phyloP scores from a whole-genome alignment of 2,329 filamentous ascomycete species.

The Hirsutella minnesotensis region DNA sequence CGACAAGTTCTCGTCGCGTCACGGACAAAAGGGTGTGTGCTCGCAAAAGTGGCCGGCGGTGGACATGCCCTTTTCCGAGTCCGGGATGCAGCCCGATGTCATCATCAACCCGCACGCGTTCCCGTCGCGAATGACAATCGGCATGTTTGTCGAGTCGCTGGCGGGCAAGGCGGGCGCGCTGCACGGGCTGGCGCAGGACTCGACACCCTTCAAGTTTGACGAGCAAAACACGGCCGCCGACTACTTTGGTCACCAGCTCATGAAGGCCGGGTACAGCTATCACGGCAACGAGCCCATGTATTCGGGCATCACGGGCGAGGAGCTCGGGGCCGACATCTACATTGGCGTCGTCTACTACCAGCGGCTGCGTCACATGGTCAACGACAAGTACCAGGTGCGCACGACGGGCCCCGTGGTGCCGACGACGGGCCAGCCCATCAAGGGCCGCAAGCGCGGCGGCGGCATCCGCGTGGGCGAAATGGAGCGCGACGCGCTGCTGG shows the following conservation, averaged over 20 bases:
- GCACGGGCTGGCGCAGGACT: conserved; percentile 92
- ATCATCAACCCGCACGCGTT: conserved; percentile 99
- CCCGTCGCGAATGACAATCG: conserved; percentile 98
- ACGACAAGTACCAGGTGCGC: conserved; percentile 97
- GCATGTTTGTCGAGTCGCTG: conserved; percentile 96
- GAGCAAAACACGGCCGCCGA: conserved; percentile 86
- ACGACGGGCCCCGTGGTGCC: conserved; percentile 88
- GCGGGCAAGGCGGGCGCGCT: conserved; percentile 90
- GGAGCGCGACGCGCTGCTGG: conserved; percentile 91
- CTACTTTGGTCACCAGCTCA: conserved; percentile 91
- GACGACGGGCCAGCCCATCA: conserved; percentile 90
- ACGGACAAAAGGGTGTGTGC: conserved; percentile 94
- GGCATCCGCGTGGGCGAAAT: conserved; percentile 99
- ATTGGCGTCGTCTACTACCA: conserved; percentile 98
- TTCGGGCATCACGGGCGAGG: conserved; percentile 88
- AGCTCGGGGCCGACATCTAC: conserved; percentile 91
- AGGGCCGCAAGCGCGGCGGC: conserved; percentile 89
- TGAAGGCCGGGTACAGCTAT: conserved; percentile 94
- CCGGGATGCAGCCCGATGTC: conserved; percentile 89
- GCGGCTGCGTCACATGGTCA: conserved; percentile 96
- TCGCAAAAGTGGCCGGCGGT: conserved; percentile 90
- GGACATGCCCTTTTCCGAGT: conserved; percentile 95
- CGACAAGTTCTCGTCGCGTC: conserved; percentile 97
- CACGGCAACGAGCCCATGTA: conserved; percentile 99
- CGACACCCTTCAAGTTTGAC: conserved; percentile 87